Evolutionary conservation across 2,329 filamentous ascomycete species (phyloP).

Genomic region (Nothomitra cinnamomea): DNA sequence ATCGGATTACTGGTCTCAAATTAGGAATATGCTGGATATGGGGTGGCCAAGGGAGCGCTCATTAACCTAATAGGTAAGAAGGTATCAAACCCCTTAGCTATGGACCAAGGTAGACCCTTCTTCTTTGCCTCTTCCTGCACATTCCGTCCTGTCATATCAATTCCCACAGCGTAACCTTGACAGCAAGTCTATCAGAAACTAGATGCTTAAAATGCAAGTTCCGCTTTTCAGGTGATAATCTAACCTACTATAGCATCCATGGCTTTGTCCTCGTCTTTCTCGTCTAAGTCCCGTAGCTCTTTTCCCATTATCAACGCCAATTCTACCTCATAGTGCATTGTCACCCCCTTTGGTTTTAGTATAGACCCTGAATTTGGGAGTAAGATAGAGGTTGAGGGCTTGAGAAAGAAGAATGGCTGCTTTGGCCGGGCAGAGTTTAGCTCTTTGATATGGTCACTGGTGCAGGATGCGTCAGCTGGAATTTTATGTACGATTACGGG

Average conservation of each 20-base stretch:
- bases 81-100: constrained; percentile 95
- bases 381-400: constrained; percentile 76
- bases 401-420: constrained; percentile 98
- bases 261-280: constrained; percentile 57
- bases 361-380: constrained; percentile 63
- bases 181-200: neutral
- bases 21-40: neutral
- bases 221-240: neutral
- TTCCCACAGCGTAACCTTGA: constrained; percentile 69
- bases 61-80: constrained; percentile 56
- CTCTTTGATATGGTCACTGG: constrained; percentile 81
- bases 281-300: constrained; percentile 55
- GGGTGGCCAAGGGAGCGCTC: neutral
- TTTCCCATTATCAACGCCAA: constrained; percentile 80
- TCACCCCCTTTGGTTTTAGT: constrained; percentile 64
- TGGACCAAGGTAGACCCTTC: constrained; percentile 90
- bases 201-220: neutral
- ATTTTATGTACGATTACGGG: neutral
- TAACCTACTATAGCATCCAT: constrained; percentile 65
- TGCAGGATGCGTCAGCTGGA: neutral
- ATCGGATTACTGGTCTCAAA: constrained; percentile 47
- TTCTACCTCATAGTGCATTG: constrained; percentile 90
- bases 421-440: constrained; percentile 75
- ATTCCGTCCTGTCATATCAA: constrained; percentile 96
- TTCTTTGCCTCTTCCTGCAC: constrained; percentile 93